phyloP scores from a whole-genome alignment of 2,329 filamentous ascomycete genomes.

The Aureobasidium mangrovei region DNA sequence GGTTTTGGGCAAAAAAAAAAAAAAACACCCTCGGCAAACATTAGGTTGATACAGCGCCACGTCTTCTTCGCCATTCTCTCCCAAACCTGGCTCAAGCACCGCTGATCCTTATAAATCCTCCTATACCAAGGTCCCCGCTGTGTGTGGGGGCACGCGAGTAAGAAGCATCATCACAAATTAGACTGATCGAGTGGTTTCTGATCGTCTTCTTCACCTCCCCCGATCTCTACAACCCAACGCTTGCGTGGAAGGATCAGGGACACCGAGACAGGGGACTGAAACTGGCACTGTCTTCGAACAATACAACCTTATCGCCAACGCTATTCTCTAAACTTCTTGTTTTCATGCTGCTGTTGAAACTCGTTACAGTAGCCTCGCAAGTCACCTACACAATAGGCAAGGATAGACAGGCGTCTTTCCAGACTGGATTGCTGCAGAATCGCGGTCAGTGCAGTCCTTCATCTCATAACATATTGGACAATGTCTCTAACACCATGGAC shows the following conservation, averaged over 20 bases:
- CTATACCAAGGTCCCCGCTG: neutral
- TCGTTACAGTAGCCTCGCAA: neutral
- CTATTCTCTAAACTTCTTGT: neutral
- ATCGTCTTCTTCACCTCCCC: neutral
- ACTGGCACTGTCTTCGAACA: neutral
- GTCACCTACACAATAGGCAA: neutral
- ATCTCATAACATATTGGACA: no score
- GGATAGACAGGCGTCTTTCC: no score
- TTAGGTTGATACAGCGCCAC: no score
- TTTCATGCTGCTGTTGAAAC: neutral
- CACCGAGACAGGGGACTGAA: neutral
- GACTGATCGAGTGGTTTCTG: neutral
- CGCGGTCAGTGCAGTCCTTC: no score
- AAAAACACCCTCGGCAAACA: no score
- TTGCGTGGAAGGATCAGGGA: neutral
- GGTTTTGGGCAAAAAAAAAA: no score
- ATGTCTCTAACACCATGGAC: no score
- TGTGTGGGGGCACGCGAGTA: neutral
- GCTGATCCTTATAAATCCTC: neutral
- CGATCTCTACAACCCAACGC: neutral
- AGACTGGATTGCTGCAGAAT: no score
- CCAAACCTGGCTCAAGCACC: no score
- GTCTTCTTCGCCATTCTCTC: no score
- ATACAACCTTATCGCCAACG: slow-evolving; percentile 1
- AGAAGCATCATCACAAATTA: neutral